These are phyloP conservation scores for Oidiodendron maius DNA, from an alignment of 495 filamentous ascomycete species.

Conservation along the genomic window DNA sequence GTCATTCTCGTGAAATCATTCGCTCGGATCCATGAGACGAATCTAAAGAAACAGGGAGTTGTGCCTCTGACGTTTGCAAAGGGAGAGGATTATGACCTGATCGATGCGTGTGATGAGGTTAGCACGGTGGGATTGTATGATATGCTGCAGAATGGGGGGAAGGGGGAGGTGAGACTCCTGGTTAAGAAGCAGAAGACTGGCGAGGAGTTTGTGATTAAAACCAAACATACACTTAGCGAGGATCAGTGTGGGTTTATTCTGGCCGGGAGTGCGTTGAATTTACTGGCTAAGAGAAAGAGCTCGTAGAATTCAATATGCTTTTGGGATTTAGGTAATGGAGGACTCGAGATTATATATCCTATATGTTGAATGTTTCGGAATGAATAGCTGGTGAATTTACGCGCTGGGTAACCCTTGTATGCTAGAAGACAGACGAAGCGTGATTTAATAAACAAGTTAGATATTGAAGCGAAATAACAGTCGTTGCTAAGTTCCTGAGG, in stretches of 20 bases:
- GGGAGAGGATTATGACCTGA: slow-evolving; percentile 78
- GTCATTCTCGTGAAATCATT: slow-evolving; percentile 88
- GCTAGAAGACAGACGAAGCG: too few species aligned
- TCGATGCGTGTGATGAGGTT: slow-evolving; percentile 77
- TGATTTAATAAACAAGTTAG: too few species aligned
- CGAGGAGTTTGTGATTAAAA: slow-evolving; percentile 51
- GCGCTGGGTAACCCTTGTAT: too few species aligned
- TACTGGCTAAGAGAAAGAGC: slow-evolving; percentile 47
- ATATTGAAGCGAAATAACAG: too few species aligned
- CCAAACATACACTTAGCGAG: slow-evolving; percentile 73
- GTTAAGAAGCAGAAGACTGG: slow-evolving; percentile 59
- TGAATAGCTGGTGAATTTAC: too few species aligned
- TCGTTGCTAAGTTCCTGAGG: too few species aligned
- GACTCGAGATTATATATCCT: too few species aligned
- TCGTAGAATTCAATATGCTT: background rate
- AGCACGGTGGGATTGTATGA: slow-evolving; percentile 76
- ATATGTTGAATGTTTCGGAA: too few species aligned
- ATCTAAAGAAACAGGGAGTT: slow-evolving; percentile 98
- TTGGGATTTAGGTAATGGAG: too few species aligned
- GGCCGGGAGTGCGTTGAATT: slow-evolving; percentile 89
- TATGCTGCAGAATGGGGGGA: slow-evolving; percentile 68
- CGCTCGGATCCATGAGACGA: slow-evolving; percentile 96
- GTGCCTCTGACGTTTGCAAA: slow-evolving; percentile 86
- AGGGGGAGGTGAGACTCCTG: slow-evolving; percentile 65
- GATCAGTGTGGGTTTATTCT: slow-evolving; percentile 90